Evolutionary conservation across 495 filamentous ascomycete genomes (phyloP), one percentile per base, ranked within the genome.

Genomic region (Aspergillus egyptiacus): DNA sequence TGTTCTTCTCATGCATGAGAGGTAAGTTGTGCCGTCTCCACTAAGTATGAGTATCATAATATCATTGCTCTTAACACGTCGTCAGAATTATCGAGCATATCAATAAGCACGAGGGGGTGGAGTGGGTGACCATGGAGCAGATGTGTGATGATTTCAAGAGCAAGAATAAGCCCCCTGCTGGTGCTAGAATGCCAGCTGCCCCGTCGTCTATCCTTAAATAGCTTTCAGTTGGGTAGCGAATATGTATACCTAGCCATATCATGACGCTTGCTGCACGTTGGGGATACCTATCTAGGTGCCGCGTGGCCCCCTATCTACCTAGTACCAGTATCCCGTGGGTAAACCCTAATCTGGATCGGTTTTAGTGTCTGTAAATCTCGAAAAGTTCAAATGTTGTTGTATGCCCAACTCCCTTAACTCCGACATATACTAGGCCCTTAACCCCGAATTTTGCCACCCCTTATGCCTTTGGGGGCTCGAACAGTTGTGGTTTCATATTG

Each of bases 401-500:
- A 32, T 36, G 28, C 35, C 34, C 18, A 35, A 57, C 51, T 34
- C 49, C 44, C 36, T 36, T 48, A 49, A 60, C 54, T 53, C 53
- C 49, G 27, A 37, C 22, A 45, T 51, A 57, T 53, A 55, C 44
- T 34, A 42, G 30, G n/a, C 6, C 9, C 31, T 41, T 15, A 40
- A 20, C 22, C n/a, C 15, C 11, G 3, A 6, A 25, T 14, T 14
- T 17, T 36, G 42, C 43, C 41, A 54, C 22, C 25, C 38, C 31
- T 68, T 53, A 70, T 35, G 58, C 60, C 50, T 62, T 67, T 6
- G 73, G 70, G 4, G 74, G 68, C 59, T 83, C 69, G 63, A 96
- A 96, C n/a, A 87, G 79, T 55, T 85, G 80, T 13, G 87, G 85
- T 58, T 91, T 85, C 91, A 97, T 96, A 63, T 96, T 96, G 61